A percentile compares a stretch with the other conserved stretches of the same genome.
Conservation (phyloP, 2,329 filamentous ascomycete genomes). For the Alternaria conjuncta region DNA sequence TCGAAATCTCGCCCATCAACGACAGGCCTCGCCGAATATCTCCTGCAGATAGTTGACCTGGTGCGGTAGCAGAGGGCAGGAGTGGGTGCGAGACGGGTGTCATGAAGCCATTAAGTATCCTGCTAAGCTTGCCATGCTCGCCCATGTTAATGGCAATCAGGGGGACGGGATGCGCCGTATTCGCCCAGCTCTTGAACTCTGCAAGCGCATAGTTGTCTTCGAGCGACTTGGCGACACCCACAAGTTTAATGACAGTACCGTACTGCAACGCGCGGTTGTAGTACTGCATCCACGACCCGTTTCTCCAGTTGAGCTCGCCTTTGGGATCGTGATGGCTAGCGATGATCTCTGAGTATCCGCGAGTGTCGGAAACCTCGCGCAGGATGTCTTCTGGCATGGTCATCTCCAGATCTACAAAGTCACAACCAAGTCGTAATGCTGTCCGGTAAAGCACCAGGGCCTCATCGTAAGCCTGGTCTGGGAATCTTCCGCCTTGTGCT, state of each 20-base stretch:
- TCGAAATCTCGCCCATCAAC: slow-evolving; percentile 77
- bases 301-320: slow-evolving; percentile 81
- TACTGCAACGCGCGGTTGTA: slow-evolving; percentile 91
- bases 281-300: slow-evolving; percentile 87
- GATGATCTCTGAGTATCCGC: slow-evolving; percentile 81
- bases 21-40: slow-evolving; percentile 84
- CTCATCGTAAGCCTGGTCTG: slow-evolving; percentile 74
- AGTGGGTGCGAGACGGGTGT: slow-evolving; percentile 91
- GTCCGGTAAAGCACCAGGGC: slow-evolving; percentile 77
- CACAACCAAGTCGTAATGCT: slow-evolving; percentile 82
- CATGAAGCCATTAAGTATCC: slow-evolving; percentile 89
- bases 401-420: slow-evolving; percentile 94
- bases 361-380: slow-evolving; percentile 69
- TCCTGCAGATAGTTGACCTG: slow-evolving; percentile 87
- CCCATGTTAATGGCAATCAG: slow-evolving; percentile 98
- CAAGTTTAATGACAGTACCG: slow-evolving; percentile 92
- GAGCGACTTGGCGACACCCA: slow-evolving; percentile 76
- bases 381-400: slow-evolving; percentile 80
- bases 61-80: slow-evolving; percentile 91
- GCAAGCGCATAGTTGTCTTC: slow-evolving; percentile 88
- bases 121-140: slow-evolving; percentile 81
- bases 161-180: slow-evolving; percentile 75
- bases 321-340: slow-evolving; percentile 93
- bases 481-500: slow-evolving; percentile 87
- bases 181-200: slow-evolving; percentile 80